Percentiles rank a stretch among this genome's conserved stretches.
Conservation (phyloP, 352 stramenopile genomes). For the Phytophthora cryptogea region DNA sequence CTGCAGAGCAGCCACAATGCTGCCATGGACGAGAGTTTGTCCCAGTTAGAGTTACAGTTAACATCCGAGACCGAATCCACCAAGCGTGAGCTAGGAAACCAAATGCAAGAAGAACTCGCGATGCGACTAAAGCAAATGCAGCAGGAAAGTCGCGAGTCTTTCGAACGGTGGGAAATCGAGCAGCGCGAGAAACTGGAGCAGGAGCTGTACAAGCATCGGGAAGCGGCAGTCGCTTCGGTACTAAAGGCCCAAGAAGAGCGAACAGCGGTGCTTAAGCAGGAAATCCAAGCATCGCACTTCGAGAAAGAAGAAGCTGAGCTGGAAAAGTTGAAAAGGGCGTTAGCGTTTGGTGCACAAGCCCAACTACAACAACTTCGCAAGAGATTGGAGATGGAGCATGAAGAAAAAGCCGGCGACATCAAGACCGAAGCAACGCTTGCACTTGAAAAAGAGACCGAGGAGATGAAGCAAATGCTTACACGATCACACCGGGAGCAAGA, state of each 20-base stretch:
- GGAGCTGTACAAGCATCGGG: conserved; percentile 45
- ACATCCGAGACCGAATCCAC: conserved; percentile 41
- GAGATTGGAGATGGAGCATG: conserved; percentile 44
- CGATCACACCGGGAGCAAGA: conserved; percentile 42
- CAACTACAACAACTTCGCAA: conserved; percentile 63
- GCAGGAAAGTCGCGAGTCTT: conserved; percentile 27
- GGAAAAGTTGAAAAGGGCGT: conserved; percentile 60
- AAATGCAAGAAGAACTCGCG: conserved; percentile 45
- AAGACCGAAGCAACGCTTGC: conserved; percentile 29
- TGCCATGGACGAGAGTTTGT: conserved; percentile 42
- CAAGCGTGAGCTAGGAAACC: conserved; percentile 33
- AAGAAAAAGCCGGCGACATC: conserved; percentile 36
- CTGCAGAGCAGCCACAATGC: conserved; percentile 42
- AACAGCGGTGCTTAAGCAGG: conserved; percentile 45
- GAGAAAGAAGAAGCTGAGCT: conserved; percentile 52
- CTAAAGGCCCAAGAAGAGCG: conserved; percentile 52
- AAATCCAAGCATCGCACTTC: conserved; percentile 42
- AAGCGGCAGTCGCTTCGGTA: conserved; percentile 36
- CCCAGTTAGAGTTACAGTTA: conserved; percentile 43
- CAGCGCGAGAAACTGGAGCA: conserved; percentile 50
- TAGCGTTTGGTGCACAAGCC: conserved; percentile 62
- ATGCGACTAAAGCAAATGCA: conserved; percentile 38
- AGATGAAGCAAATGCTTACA: conserved; percentile 49
- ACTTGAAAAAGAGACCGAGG: conserved; percentile 41
- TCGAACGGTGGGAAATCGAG: conserved; percentile 49